Evolutionary conservation across 371 early-diverging fungal species (phyloP).

Genomic region (Mucor indicus): DNA sequence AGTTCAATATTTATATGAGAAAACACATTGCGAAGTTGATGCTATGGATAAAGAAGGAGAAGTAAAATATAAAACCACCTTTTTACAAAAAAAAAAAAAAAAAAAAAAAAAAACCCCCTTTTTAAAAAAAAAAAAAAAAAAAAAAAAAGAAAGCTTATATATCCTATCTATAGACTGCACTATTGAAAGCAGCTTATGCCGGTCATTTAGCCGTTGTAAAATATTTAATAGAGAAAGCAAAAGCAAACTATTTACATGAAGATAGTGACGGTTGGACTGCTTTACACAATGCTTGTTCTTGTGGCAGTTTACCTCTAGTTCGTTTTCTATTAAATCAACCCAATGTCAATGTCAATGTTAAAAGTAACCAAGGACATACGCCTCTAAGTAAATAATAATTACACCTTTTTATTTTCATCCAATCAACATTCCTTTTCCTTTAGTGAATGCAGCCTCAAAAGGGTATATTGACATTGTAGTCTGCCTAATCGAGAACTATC

Average conservation of each 20-base stretch:
- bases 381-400: too few species aligned
- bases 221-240: slow-evolving; percentile 44
- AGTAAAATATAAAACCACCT: slow-evolving; percentile 31
- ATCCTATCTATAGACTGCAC: slow-evolving; percentile 51
- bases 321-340: slow-evolving; percentile 39
- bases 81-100: too few species aligned
- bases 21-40: slow-evolving; percentile 54
- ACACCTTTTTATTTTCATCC: too few species aligned
- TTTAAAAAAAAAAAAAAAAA: too few species aligned
- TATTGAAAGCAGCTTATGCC: slow-evolving; percentile 69
- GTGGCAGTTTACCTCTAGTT: slow-evolving; percentile 49
- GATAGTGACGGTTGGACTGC: slow-evolving; percentile 79
- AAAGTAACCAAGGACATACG: slow-evolving; percentile 57
- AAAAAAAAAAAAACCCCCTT: too few species aligned
- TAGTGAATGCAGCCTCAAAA: slow-evolving; percentile 70
- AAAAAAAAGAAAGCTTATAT: neutral
- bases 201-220: slow-evolving; percentile 56
- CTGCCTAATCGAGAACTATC: slow-evolving; percentile 46
- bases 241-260: slow-evolving; percentile 51
- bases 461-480: slow-evolving; percentile 54
- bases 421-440: too few species aligned
- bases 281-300: slow-evolving; percentile 69
- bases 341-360: slow-evolving; percentile 47
- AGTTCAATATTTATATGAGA: slow-evolving; percentile 53
- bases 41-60: slow-evolving; percentile 61